Conservation (phyloP, 1,139 yeast genomes). For the Yamadazyma buinensis region DNA sequence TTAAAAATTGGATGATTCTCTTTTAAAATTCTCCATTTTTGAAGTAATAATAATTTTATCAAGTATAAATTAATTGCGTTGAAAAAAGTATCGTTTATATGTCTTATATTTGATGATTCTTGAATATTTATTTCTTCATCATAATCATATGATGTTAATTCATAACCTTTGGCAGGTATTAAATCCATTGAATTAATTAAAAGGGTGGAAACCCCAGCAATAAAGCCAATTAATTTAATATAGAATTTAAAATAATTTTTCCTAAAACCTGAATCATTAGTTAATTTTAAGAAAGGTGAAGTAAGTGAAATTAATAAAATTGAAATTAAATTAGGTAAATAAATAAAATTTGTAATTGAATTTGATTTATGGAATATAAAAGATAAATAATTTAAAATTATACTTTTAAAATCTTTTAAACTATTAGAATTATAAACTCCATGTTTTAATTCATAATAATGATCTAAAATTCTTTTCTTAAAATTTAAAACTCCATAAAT, state of each 20-base stretch:
- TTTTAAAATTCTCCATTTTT: slow-evolving; percentile 43
- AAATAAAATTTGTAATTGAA: slow-evolving; percentile 33
- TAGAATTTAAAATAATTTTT: slow-evolving; percentile 33
- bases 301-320: slow-evolving; percentile 35
- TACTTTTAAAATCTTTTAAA: slow-evolving; percentile 8
- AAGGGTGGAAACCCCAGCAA: slow-evolving; percentile 30
- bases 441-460: slow-evolving; percentile 26
- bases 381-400: slow-evolving; percentile 17
- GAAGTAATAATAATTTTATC: slow-evolving; percentile 31
- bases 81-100: slow-evolving; percentile 25
- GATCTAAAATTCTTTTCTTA: slow-evolving; percentile 24
- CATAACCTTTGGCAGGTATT: slow-evolving; percentile 24
- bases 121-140: slow-evolving; percentile 5
- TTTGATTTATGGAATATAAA: slow-evolving; percentile 28
- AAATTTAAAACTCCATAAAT: slow-evolving; percentile 20
- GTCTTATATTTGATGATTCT: slow-evolving; percentile 20
- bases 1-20: slow-evolving; percentile 36
- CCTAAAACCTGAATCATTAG: slow-evolving; percentile 17
- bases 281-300: slow-evolving; percentile 25
- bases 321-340: slow-evolving; percentile 34
- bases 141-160: slow-evolving; percentile 12
- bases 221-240: slow-evolving; percentile 33
- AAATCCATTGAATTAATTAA: slow-evolving; percentile 22
- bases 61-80: slow-evolving; percentile 32
- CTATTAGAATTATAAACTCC: slow-evolving; percentile 14